Evolutionary conservation across 345 rosid genomes (phyloP).

Genomic region (Turnera subulata): DNA sequence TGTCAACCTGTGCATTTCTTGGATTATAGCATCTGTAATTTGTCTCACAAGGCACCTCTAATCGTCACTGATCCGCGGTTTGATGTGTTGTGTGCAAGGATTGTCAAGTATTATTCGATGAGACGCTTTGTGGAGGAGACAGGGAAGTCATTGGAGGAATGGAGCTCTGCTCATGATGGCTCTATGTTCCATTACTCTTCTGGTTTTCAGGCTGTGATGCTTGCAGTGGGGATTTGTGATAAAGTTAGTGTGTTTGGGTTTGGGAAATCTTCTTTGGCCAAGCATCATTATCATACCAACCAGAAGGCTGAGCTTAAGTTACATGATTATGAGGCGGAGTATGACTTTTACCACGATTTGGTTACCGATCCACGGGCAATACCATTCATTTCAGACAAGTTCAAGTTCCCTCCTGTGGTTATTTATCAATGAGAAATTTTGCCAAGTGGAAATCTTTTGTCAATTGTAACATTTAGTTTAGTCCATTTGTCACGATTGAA

Average conservation of each 20-base stretch:
- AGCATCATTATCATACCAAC: constrained; percentile 88
- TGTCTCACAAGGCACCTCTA: constrained; percentile 51
- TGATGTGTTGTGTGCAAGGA: constrained; percentile 66
- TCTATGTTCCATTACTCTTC: constrained; percentile 87
- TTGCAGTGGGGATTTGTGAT: constrained; percentile 73
- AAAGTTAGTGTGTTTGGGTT: constrained; percentile 78
- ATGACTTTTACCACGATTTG: constrained; percentile 59
- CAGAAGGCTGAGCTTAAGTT: constrained; percentile 76
- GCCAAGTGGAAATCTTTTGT: not conserved
- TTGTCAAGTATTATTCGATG: constrained; percentile 79
- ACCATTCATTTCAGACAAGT: constrained; percentile 62
- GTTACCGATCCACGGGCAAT: constrained; percentile 47
- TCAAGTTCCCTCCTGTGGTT: constrained; percentile 61
- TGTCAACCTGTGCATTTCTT: constrained; percentile 82
- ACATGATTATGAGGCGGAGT: constrained; percentile 89
- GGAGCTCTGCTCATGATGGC: constrained; percentile 68
- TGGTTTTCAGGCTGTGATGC: constrained; percentile 88
- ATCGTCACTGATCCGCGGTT: constrained; percentile 77
- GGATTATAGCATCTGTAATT: constrained; percentile 70
- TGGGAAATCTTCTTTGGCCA: constrained; percentile 60
- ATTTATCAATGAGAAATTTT: constrained; percentile 43
- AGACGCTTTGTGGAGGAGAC: constrained; percentile 54
- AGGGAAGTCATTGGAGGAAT: constrained; percentile 45
- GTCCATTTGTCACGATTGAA: constrained; percentile 5
- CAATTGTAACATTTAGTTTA: not conserved